Conservation (phyloP, 2,329 filamentous ascomycete species). For the Alternaria infectoria region DNA sequence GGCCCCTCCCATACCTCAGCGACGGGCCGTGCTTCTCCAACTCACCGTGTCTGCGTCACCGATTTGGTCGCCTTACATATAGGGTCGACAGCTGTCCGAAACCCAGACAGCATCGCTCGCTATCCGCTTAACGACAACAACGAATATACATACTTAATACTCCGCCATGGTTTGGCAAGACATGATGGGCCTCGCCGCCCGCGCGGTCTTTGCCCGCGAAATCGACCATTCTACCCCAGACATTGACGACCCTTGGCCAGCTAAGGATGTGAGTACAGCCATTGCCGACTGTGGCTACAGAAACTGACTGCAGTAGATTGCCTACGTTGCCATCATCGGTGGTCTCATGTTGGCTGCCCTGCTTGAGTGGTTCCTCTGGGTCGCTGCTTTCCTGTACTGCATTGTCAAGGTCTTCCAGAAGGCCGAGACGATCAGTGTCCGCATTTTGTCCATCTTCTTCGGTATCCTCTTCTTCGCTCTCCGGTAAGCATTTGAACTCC, state of each 20-base stretch:
- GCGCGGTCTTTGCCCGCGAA: conserved; percentile 33
- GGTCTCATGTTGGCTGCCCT: conserved; percentile 82
- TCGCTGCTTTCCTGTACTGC: conserved; percentile 93
- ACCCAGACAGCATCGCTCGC: conserved; percentile 10
- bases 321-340: conserved; percentile 83
- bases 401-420: conserved; percentile 86
- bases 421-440: conserved; percentile 85
- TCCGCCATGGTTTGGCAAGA: conserved; percentile 31
- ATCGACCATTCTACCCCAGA: conserved; percentile 35
- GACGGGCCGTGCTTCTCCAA: conserved; percentile 16
- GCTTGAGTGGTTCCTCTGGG: conserved; percentile 93
- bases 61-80: conserved; percentile 5
- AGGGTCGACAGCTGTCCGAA: conserved; percentile 16
- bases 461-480: conserved; percentile 75
- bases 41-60: conserved; percentile 9
- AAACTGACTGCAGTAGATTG: conserved; percentile 64
- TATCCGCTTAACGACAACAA: conserved; percentile 23
- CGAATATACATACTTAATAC: conserved; percentile 23
- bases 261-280: conserved; percentile 48
- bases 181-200: conserved; percentile 33
- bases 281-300: background rate
- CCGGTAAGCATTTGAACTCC: conserved; percentile 61
- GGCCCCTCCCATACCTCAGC: conserved; percentile 23
- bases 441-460: conserved; percentile 76
- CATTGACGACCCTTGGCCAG: conserved; percentile 48